Evolutionary conservation across 208 protist genomes (phyloP), one percentile per base, ranked within the genome.

Genomic region (Trypanosoma cruzi): DNA sequence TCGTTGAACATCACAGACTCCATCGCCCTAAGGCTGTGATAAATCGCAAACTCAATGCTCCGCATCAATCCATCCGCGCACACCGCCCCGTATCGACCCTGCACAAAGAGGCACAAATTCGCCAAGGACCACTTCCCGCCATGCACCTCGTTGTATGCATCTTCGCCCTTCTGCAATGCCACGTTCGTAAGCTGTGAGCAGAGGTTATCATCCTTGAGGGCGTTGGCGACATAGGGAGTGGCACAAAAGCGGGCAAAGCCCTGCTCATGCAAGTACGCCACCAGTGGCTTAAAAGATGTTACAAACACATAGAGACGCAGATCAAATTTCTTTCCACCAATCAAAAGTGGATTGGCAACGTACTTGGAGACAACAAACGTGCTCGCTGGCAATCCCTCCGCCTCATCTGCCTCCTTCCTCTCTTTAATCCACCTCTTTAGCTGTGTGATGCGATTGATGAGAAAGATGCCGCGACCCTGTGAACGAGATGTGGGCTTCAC

Each of bases 171-270:
- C 77, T 99, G 97, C 60, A 99, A 85, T 0, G 97, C 95, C 11
- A 99, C 95, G 75, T 99, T 99, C 2, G 98, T 99, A 36, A 99
- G 78, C 72, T 99, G 98, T 0, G 98, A 89, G 59, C 86, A 90
- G 4, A 94, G 71, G 69, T 96, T 82, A 31, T 93, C 89, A 58
- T 95, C 75, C 4, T 80, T 75, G 34, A 88, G 64, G 52, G 68
- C 76, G 56, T 79, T 71, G 28, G 74, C 74, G 0, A 73, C 74
- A 77, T 98, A 99, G 28, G 83, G 83, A n/a, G 84, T 93, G 31
- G 96, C 96, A 64, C 91, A 98, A 81, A 99, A 99, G 22, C 98
- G 79, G 6, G 89, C 95, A 71, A 99, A 98, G 34, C 96, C 98
- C 34, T 90, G 74, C 42, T 85, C 71, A 75, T 97, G 92, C 31